These are phyloP conservation scores for Ceratobasidium sp. DNA, from an alignment of 1,284 basidiomycete genomes.

Conservation along the genomic window DNA sequence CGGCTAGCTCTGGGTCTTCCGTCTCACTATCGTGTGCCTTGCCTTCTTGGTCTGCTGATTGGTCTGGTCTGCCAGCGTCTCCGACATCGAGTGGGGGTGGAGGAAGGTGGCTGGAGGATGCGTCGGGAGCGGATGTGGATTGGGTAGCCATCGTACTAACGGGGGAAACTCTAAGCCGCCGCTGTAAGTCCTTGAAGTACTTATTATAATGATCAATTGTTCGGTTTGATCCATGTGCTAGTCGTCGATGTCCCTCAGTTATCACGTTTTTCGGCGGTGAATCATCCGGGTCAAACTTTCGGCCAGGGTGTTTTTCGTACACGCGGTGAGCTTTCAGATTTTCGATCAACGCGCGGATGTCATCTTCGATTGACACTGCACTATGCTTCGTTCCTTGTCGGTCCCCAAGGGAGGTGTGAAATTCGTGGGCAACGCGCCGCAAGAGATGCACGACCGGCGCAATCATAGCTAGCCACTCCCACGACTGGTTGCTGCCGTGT, in stretches of 20 bases:
- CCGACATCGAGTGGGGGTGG: too few relatives aligned
- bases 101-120: too few relatives aligned
- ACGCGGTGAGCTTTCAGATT: background rate
- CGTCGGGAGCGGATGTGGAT: too few relatives aligned
- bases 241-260: background rate
- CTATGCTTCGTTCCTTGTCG: slow-evolving; percentile 56
- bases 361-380: slow-evolving; percentile 51
- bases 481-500: too few relatives aligned
- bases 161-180: background rate
- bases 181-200: background rate
- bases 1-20: too few relatives aligned
- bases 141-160: background rate
- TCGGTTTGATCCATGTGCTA: background rate
- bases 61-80: too few relatives aligned
- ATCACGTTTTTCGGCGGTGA: background rate
- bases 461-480: slow-evolving; percentile 60
- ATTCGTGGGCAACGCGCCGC: slow-evolving; percentile 54
- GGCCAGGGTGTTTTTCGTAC: background rate
- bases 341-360: background rate
- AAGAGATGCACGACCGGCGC: slow-evolving; percentile 58
- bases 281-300: background rate
- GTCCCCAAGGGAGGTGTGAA: slow-evolving; percentile 56
- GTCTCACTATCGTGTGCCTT: too few relatives aligned
- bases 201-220: background rate
- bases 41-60: too few relatives aligned